Evolutionary conservation across 305 asterid genomes (phyloP), one percentile per base, ranked within the genome.

Genomic region (Fraxinus sp.): DNA sequence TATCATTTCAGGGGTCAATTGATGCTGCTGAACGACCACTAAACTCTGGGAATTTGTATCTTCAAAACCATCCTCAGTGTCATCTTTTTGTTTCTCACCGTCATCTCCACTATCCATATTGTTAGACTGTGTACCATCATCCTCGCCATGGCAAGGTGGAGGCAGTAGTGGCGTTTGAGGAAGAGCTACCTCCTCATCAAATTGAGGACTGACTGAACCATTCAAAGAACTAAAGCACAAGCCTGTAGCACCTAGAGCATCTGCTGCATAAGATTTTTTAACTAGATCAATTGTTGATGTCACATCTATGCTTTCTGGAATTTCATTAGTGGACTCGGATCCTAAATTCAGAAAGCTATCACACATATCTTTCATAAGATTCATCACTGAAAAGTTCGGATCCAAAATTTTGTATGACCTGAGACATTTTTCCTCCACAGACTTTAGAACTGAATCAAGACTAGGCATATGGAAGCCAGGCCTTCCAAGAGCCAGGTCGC

Each of bases 401-500:
- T 74, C 84, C 55, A 74, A 20, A 36, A 55, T 68, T 81, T 73
- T 74, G 75, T 81, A 81, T 2, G 80, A 49, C 57, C 59, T 13
- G 35, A 85, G 75, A 78, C 75, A 89, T 81, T 87, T 89, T 3
- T 73, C 84, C 41, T 81, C 84, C 74, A 74, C 28, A n/a, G 41
- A 14, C 16, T 74, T 81, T 14, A 81, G 26, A 18, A 81, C 64
- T 74, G 84, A 79, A 73, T 74, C 84, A 49, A 81, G 28, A 49
- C 71, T 80, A 16, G 83, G 83, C 83, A 80, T 80, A 37, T 70
- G 83, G 83, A 80, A 80, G 55, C 44, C 70, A 41, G 89, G 86
- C 80, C 84, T 86, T 79, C 81, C 81, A 86, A 52, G 86, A 84
- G 81, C 91, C 81, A 81, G 76, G 79, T 87, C 78, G 35, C 87